Conservation (phyloP, 352 stramenopile species). For the Salisapilia sapeloensis region DNA sequence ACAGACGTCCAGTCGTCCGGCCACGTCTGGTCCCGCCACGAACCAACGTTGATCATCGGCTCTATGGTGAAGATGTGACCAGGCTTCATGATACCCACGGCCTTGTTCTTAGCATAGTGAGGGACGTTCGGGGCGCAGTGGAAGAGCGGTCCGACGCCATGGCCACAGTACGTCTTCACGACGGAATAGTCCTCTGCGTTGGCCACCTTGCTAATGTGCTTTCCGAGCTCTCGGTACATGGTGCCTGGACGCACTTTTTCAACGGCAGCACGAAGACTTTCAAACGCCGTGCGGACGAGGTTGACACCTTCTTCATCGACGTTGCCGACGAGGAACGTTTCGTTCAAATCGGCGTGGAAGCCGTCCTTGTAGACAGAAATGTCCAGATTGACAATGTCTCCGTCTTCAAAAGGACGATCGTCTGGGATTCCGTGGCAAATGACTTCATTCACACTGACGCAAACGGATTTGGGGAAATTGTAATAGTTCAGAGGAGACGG, state of each 20-base stretch:
- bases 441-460: conserved; percentile 88
- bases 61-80: conserved; percentile 99
- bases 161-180: conserved; percentile 95
- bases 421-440: conserved; percentile 97
- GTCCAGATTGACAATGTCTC: conserved; percentile 98
- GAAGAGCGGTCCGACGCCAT: conserved; percentile 95
- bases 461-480: conserved; percentile 93
- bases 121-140: conserved; percentile 94
- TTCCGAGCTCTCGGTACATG: conserved; percentile 92
- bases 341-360: conserved; percentile 96
- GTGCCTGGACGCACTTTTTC: conserved; percentile 88
- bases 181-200: conserved; percentile 82
- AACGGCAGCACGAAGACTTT: conserved; percentile 80
- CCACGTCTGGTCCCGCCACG: conserved; percentile 87
- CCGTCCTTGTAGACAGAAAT: conserved; percentile 95
- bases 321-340: conserved; percentile 96
- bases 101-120: conserved; percentile 98
- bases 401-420: conserved; percentile 85
- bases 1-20: conserved; percentile 97
- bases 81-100: conserved; percentile 92
- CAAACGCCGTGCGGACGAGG: conserved; percentile 91
- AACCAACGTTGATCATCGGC: conserved; percentile 98
- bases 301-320: conserved; percentile 84
- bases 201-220: conserved; percentile 84
- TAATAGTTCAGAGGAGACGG: conserved; percentile 96